Percentiles rank a stretch among this genome's conserved stretches.
Conservation (phyloP, 345 rosid species). For the Passiflora organensis region DNA sequence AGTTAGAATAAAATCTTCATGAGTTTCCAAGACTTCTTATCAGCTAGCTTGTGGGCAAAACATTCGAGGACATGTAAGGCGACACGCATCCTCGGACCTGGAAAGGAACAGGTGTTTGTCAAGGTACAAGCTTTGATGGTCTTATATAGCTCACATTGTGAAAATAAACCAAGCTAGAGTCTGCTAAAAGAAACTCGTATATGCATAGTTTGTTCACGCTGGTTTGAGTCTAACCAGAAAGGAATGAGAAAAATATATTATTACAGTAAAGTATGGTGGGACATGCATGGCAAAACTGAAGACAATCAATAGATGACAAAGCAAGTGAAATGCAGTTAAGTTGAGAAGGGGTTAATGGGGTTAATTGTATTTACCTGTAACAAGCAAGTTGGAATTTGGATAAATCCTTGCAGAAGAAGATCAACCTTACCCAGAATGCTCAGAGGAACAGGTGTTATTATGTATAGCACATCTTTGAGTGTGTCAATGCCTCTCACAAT, state of each 20-base stretch:
- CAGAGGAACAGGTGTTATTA: conserved; percentile 77
- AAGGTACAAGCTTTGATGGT: not conserved
- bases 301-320: not conserved
- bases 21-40: not conserved
- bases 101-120: conserved; percentile 3
- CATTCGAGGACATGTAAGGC: conserved; percentile 65
- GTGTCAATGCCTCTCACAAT: conserved; percentile 85
- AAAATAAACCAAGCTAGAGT: not conserved
- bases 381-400: conserved; percentile 75
- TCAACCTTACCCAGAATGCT: conserved; percentile 69
- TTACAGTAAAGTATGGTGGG: not conserved
- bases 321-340: not conserved
- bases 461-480: conserved; percentile 51
- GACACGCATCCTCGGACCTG: conserved; percentile 80
- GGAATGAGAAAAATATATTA: not conserved
- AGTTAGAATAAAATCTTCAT: too few species aligned
- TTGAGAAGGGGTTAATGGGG: not conserved
- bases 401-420: conserved; percentile 67
- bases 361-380: conserved; percentile 84
- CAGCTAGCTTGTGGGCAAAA: conserved; percentile 46
- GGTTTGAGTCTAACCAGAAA: not conserved
- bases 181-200: not conserved
- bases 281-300: not conserved
- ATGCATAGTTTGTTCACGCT: too few species aligned
- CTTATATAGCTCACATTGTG: not conserved